These are phyloP conservation scores for Mercurialis annua DNA, from an alignment of 345 rosid genomes.

Conservation along the genomic window DNA sequence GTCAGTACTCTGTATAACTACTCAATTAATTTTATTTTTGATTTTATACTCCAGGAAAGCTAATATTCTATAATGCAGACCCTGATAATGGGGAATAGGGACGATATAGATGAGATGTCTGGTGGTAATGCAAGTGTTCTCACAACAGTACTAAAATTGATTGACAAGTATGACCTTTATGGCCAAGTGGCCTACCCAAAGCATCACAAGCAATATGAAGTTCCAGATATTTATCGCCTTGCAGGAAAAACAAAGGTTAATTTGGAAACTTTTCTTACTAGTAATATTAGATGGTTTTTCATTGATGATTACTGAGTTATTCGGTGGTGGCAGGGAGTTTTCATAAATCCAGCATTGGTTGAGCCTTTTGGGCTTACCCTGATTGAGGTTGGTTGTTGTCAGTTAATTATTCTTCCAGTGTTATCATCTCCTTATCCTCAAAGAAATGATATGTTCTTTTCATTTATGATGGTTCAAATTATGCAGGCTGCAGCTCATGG, in stretches of 20 bases:
- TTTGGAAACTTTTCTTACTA: conserved; percentile 2
- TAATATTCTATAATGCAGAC: conserved; percentile 43
- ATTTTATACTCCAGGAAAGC: neutral
- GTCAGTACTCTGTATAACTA: conserved; percentile 34
- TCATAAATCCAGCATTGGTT: conserved; percentile 93
- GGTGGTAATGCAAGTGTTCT: conserved; percentile 79
- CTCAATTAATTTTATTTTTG: neutral
- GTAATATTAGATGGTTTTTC: conserved; percentile 4
- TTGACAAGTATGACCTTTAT: conserved; percentile 92
- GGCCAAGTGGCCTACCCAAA: conserved; percentile 93
- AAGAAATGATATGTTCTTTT: conserved; percentile 10
- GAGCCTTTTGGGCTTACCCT: conserved; percentile 98
- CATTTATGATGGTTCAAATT: conserved; percentile 8
- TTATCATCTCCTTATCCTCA: neutral
- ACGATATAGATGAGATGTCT: conserved; percentile 82
- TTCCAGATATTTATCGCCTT: conserved; percentile 91
- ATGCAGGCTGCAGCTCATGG: conserved; percentile 97
- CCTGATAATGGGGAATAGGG: conserved; percentile 90
- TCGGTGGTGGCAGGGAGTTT: conserved; percentile 66
- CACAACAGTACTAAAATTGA: conserved; percentile 70
- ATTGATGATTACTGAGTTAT: conserved; percentile 9
- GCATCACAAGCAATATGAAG: conserved; percentile 95
- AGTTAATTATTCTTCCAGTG: neutral
- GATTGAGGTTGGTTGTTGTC: conserved; percentile 62
- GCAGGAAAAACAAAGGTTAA: conserved; percentile 84